These are phyloP conservation scores for Sporothrix humicola DNA, from an alignment of 2,329 filamentous ascomycete genomes.

Conservation along the genomic window DNA sequence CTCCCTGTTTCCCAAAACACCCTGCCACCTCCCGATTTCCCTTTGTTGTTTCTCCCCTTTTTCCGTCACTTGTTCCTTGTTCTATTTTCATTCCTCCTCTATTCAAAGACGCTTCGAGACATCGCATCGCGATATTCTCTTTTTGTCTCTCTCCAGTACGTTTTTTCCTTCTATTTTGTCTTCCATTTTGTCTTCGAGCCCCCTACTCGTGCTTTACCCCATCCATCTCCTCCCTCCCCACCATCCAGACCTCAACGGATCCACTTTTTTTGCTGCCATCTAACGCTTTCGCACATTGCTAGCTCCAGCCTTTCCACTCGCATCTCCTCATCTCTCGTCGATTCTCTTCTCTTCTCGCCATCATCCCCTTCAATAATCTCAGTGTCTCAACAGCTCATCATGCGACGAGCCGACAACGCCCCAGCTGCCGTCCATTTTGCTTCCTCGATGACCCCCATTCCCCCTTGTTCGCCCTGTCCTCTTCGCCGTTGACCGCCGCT, in stretches of 20 bases:
- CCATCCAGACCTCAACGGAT: slow-evolving; percentile 11
- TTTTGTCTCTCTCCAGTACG: not conserved
- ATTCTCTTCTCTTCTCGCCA: not conserved
- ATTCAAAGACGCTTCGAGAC: not conserved
- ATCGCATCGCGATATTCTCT: slow-evolving; percentile 5
- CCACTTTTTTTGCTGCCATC: slow-evolving; percentile 17
- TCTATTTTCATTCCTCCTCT: no score
- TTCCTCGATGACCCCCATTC: slow-evolving; percentile 31
- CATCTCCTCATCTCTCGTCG: slow-evolving; percentile 7
- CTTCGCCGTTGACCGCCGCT: slow-evolving; percentile 21
- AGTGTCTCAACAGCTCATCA: slow-evolving; percentile 20
- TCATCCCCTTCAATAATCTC: not conserved
- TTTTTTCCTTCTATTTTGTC: not conserved
- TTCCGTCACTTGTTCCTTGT: not conserved
- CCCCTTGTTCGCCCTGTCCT: not conserved
- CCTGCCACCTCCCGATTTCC: not conserved
- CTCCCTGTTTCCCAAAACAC: not conserved
- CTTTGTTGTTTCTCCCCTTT: not conserved
- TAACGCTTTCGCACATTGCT: slow-evolving; percentile 26
- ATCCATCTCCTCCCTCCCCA: slow-evolving; percentile 20
- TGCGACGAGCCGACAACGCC: slow-evolving; percentile 31
- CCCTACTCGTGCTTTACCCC: slow-evolving; percentile 4
- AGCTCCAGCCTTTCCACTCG: slow-evolving; percentile 21
- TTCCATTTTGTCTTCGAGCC: not conserved
- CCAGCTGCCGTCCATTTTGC: slow-evolving; percentile 26